phyloP scores from a whole-genome alignment of 805 yeast genomes.

The Zygosaccharomyces lentus region DNA sequence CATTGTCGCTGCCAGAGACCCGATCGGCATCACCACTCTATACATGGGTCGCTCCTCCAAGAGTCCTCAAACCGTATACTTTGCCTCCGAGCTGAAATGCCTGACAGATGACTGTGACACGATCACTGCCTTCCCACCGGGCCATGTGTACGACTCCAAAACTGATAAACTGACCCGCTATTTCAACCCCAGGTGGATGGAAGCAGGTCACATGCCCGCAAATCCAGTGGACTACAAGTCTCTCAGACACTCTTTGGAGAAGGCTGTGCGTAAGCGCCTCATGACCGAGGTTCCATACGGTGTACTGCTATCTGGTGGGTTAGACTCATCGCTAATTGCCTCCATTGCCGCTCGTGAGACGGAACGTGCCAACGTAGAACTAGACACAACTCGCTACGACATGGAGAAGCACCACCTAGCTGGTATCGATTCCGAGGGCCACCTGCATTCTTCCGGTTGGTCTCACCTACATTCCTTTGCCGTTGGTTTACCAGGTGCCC shows the following conservation, averaged over 20 bases:
- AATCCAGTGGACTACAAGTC: constrained; percentile 66
- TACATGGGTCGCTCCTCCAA: constrained; percentile 83
- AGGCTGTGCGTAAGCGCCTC: constrained; percentile 96
- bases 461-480: constrained; percentile 92
- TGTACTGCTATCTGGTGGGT: constrained; percentile 94
- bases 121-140: constrained; percentile 95
- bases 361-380: constrained; percentile 50
- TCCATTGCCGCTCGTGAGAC: constrained; percentile 97
- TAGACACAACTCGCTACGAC: constrained; percentile 43
- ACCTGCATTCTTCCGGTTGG: constrained; percentile 72
- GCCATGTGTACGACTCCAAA: constrained; percentile 90
- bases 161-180: constrained; percentile 85
- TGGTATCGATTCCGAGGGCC: constrained; percentile 88
- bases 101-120: constrained; percentile 91
- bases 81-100: constrained; percentile 94
- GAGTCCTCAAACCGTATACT: constrained; percentile 72
- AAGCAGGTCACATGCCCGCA: constrained; percentile 68
- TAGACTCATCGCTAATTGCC: constrained; percentile 95
- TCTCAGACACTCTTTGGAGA: constrained; percentile 78
- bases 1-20: constrained; percentile 95
- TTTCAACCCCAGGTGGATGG: constrained; percentile 94
- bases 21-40: constrained; percentile 93
- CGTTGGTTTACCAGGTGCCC: constrained; percentile 95
- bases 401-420: constrained; percentile 71
- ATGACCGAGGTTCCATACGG: constrained; percentile 99